Conservation (phyloP, 192 early-diverging fungal genomes). For the Dissophora ornata region DNA sequence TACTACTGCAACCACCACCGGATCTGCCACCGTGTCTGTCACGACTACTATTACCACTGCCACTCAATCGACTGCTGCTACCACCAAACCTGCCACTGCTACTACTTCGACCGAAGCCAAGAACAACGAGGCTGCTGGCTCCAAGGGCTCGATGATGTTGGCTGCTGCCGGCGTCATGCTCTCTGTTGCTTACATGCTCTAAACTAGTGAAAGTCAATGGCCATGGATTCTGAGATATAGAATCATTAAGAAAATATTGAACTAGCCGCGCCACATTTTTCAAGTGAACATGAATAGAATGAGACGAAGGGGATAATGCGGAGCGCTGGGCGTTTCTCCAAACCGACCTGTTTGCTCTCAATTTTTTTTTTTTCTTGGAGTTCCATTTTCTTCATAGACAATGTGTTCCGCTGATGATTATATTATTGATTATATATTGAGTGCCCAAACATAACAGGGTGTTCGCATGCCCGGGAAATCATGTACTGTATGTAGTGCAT, state of each 20-base stretch:
- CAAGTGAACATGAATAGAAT: too few relatives aligned
- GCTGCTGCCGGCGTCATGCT: slow-evolving; percentile 26
- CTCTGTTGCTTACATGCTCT: slow-evolving; percentile 40
- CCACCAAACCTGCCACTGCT: neutral
- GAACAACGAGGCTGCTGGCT: slow-evolving; percentile 3
- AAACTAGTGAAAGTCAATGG: neutral
- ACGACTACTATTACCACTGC: neutral
- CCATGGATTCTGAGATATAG: too few relatives aligned
- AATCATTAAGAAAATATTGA: too few relatives aligned
- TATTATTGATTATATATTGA: too few relatives aligned
- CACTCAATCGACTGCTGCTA: neutral
- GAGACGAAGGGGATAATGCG: too few relatives aligned
- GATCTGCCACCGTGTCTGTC: neutral
- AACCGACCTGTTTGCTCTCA: neutral
- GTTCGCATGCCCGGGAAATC: too few relatives aligned
- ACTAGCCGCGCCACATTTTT: too few relatives aligned
- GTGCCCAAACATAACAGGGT: too few relatives aligned
- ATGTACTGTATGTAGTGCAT: too few relatives aligned
- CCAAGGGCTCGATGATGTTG: slow-evolving; percentile 32
- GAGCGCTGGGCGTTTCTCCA: neutral
- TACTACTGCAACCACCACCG: neutral
- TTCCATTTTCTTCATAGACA: slow-evolving; percentile 18
- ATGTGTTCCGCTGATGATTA: neutral
- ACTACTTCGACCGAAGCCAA: neutral
- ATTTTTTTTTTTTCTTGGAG: neutral